Base-by-base conservation (phyloP, 2,329 filamentous ascomycete species). In the Falciphora oryzae region DNA sequence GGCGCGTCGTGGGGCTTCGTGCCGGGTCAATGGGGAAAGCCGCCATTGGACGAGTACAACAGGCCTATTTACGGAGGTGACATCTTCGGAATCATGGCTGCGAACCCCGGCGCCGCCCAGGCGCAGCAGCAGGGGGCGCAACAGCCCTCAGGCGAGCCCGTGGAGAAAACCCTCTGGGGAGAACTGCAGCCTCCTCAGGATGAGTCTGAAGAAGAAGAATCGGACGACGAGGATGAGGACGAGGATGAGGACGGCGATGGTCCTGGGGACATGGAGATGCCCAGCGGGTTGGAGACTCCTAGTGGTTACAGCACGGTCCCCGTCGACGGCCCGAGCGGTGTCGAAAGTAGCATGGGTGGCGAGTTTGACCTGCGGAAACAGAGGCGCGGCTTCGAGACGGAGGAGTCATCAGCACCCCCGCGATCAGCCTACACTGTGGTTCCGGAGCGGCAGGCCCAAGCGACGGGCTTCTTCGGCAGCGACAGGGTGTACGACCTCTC, bases 1-100 rank as follows among this genome's bases (percentile, higher is more conserved):
- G 94, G 94, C 61, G 93, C 90, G 29, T 86, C 89, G 65, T 99
- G 95, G 95, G 95, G 95, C 2, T 99, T 96, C 76, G 91, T 94
- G 70, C 93, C 94, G 10, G 95, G 95, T 66, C 93, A 94, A 66
- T 99, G 94, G 81, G 95, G 95, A 62, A 98, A 98, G 75, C 94
- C 95, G 0, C 95, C 95, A 0, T 88, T 96, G 0, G 94, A 98
- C 73, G 95, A 98, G 70, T 91, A 92, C 75, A 96, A 97, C 75
- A 83, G 92, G 62, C 93, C 95, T 0, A 80, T 97, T 3, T 98
- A 93, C 73, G 95, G 94, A 63, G 94, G 95, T 69, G 95, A 99
- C 75, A 91, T 98, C 28, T 97, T 97, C 73, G 95, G 95, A 66
- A 86, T 96, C 61, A 81, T 81, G 28, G 77, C 76, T 4, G 76